Evolutionary conservation across 2,329 filamentous ascomycete genomes (phyloP), one percentile per base, ranked within the genome.

Genomic region (Aspergillus quadricinctus): DNA sequence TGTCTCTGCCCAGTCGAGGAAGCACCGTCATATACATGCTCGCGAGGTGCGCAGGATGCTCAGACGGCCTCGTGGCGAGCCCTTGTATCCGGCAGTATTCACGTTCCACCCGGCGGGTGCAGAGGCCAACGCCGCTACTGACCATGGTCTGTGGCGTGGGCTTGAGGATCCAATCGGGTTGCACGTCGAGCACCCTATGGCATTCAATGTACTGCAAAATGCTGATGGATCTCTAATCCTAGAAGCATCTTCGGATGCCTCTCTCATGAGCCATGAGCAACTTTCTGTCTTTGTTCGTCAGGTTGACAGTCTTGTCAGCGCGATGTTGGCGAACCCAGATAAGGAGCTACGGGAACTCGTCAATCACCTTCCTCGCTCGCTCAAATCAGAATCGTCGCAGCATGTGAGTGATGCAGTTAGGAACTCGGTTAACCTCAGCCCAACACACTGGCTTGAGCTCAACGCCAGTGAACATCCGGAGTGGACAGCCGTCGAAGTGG

Each of bases 161-260:
- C 48, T 66, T 3, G 67, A 69, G 14, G 66, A 72, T 57, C 60
- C 67, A 5, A 60, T 75, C 25, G 65, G 68, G 1, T 65, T 77
- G 14, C 66, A 69, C 35, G 75, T 77, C 5, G 75, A 77, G 50
- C 75, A 77, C 56, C 66, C 73, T 0, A 65, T 77, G 59, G 75
- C 75, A 2, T 62, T 77, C 49, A 76, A 77, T 46, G 65, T 74
- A 0, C 72, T 71, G 45, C 60, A 68, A 35, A 48, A 55, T 23
- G 21, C 29, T 0, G 56, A 64, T 28, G 67, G 61, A 7, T 51
- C 54, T 14, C 45, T 73, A 1, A 27, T 59, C 1, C 48, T 73
- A 25, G 68, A 70, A 25, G 63, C 67, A 3, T 64, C 65, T 37
- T 64, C 64, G 2, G 61, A 66, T 31, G 63, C 60, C 49, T 52